Conservation (phyloP, 495 filamentous ascomycete species). For the Evansstolkia leycettana region DNA sequence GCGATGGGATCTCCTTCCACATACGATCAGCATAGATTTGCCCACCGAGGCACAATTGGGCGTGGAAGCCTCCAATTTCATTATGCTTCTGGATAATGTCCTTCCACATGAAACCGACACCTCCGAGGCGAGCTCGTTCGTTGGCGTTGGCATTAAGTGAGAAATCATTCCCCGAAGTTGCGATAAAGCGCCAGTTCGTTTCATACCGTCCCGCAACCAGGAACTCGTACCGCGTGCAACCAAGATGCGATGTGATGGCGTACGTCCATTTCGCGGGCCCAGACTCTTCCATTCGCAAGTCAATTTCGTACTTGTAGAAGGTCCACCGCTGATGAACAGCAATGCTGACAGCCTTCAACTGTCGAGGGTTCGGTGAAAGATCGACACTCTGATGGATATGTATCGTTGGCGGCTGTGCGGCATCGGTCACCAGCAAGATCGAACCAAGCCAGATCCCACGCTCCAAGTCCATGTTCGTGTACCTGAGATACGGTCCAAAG, state of each 20-base stretch:
- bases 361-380: slow-evolving; percentile 83
- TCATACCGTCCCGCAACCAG: slow-evolving; percentile 87
- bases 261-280: slow-evolving; percentile 90
- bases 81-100: slow-evolving; percentile 96
- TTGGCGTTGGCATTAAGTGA: slow-evolving; percentile 71
- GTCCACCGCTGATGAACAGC: slow-evolving; percentile 83
- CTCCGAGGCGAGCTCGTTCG: slow-evolving; percentile 74
- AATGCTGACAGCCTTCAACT: slow-evolving; percentile 75
- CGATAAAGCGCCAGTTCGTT: slow-evolving; percentile 92
- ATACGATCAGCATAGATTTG: slow-evolving; percentile 94
- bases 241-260: slow-evolving; percentile 90
- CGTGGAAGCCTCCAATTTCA: slow-evolving; percentile 91
- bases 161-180: slow-evolving; percentile 93
- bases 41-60: slow-evolving; percentile 80
- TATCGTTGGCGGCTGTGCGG: slow-evolving; percentile 88
- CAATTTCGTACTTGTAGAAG: slow-evolving; percentile 92
- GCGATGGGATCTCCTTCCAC: slow-evolving; percentile 87
- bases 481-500: slow-evolving; percentile 90
- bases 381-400: slow-evolving; percentile 89
- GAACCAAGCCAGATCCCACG: slow-evolving; percentile 80
- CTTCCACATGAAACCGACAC: slow-evolving; percentile 94
- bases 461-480: slow-evolving; percentile 95
- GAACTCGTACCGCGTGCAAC: slow-evolving; percentile 95
- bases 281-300: slow-evolving; percentile 79
- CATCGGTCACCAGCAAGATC: slow-evolving; percentile 76